Percentiles rank a stretch among this genome's conserved stretches.
phyloP scores from a whole-genome alignment of 345 rosid genomes.

The Corymbia maculata region DNA sequence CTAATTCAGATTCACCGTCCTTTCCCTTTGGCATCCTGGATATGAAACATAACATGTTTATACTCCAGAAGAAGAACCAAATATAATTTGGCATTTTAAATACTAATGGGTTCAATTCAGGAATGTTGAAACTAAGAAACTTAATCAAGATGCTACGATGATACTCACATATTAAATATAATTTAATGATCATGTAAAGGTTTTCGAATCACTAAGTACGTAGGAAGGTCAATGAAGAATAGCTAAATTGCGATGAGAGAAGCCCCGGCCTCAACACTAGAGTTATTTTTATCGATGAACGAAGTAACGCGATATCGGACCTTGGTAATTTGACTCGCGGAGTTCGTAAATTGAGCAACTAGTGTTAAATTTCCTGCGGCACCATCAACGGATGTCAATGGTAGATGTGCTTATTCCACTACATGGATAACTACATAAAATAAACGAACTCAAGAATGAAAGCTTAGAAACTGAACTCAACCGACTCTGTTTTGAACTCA shows the following conservation, averaged over 20 bases:
- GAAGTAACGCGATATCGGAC: not conserved
- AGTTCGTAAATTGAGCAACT: not conserved
- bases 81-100: too few species aligned
- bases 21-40: slow-evolving; percentile 33
- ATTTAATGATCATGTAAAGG: not conserved
- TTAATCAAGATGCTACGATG: not conserved
- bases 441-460: not conserved
- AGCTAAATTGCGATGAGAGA: not conserved
- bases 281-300: not conserved
- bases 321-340: not conserved
- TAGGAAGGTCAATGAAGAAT: not conserved
- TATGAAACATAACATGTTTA: slow-evolving; percentile 32
- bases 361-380: not conserved
- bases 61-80: too few species aligned
- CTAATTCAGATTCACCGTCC: not conserved
- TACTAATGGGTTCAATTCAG: not conserved
- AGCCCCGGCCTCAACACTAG: not conserved
- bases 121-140: not conserved
- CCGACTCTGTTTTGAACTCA: not conserved
- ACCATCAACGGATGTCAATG: not conserved
- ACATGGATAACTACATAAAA: not conserved
- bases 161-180: not conserved
- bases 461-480: not conserved
- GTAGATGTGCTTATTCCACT: not conserved
- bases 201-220: not conserved